Base-by-base conservation (phyloP, 1,139 yeast species). In the Maudiozyma humilis region DNA sequence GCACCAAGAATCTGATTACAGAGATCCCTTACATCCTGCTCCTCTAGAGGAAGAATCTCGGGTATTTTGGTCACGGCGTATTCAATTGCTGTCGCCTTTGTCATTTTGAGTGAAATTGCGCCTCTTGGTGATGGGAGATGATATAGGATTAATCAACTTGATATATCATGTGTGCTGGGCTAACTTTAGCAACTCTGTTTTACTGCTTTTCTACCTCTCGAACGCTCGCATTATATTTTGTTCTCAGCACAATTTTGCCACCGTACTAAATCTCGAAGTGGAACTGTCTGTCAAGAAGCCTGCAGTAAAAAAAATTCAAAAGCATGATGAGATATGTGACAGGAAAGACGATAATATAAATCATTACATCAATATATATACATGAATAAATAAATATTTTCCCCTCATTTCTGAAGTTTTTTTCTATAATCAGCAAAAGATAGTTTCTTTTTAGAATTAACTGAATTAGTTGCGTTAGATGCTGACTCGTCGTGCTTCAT, bases 361-460 rank as follows among this genome's bases (percentile, higher is more conserved):
- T 6, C 27, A 6, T 6, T 23, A 23, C 10, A 23, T 23, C 27
- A 23, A 23, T 23, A 23, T 23, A 6, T 23, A 23, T 6, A 23
- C 27, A 10, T 23, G n/a, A 23, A 6, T 23, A 23, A 6, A 10
- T 23, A 23, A 23, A 6, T 6, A 23, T 23, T 23, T 6, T n/a
- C 5, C 1, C 2, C 2, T 36, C 44, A 51, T 40, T 52, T 50
- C 54, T 75, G 76, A 71, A 74, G 78, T 63, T 80, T 82, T 67
- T 78, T 81, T 61, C 79, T 80, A 62, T 85, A 85, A 59, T 85
- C 95, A 1, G 94, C 94, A 64, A 86, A 80, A 31, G 89, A 82
- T 48, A 85, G 67, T 62, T 84, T 83, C 68, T 85, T 85, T 51
- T 62, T 63, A 14, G 47, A 46, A 8, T 49, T 41, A 15, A 43